Evolutionary conservation across 2,329 filamentous ascomycete species (phyloP).

Genomic region (Furcasterigmium furcatum): DNA sequence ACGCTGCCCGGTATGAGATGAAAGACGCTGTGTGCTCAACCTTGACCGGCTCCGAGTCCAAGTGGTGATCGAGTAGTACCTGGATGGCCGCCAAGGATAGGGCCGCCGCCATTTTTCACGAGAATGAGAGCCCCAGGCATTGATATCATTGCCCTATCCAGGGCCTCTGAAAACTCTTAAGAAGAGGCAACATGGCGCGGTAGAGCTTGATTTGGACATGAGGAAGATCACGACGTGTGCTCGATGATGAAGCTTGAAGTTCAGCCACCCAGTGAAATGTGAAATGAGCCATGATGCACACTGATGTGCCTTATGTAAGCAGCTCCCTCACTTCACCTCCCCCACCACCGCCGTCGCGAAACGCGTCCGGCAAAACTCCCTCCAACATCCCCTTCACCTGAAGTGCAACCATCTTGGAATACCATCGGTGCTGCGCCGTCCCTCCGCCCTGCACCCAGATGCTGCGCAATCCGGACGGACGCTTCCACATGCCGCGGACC

Average conservation of each 20-base stretch:
- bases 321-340: neutral
- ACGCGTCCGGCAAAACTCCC: slow-evolving; percentile 23
- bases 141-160: too few relatives aligned
- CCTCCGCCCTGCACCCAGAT: slow-evolving; percentile 30
- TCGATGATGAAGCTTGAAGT: too few relatives aligned
- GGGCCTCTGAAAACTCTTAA: too few relatives aligned
- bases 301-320: neutral
- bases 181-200: too few relatives aligned
- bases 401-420: slow-evolving; percentile 23
- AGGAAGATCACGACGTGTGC: too few relatives aligned
- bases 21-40: too few relatives aligned
- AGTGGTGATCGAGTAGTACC: slow-evolving; percentile 5
- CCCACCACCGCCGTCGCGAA: neutral
- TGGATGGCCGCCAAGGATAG: slow-evolving; percentile 11
- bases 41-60: too few relatives aligned
- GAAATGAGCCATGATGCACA: too few relatives aligned
- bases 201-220: too few relatives aligned
- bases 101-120: neutral
- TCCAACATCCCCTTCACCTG: slow-evolving; percentile 31
- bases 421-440: slow-evolving; percentile 26
- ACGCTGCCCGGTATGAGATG: too few relatives aligned
- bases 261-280: too few relatives aligned
- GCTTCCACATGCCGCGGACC: slow-evolving; percentile 35
- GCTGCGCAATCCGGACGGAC: slow-evolving; percentile 24
- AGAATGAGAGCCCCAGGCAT: too few relatives aligned